Base-by-base conservation (phyloP, 2,329 filamentous ascomycete genomes). In the Daldinia sp. region DNA sequence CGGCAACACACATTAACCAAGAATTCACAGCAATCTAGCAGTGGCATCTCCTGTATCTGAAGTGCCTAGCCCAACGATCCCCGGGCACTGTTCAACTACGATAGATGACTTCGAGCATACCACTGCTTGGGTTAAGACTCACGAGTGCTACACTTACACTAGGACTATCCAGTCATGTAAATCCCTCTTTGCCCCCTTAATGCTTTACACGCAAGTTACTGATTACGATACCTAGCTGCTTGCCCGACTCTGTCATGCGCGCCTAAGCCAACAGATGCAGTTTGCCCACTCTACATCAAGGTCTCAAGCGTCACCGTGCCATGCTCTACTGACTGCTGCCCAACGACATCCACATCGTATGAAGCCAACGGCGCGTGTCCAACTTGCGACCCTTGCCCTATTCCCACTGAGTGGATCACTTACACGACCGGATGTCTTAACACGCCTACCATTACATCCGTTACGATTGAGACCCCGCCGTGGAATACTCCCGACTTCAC, bases 311-410 rank as follows among this genome's bases (percentile, higher is more conserved):
- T 75, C 3, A 70, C 73, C 23, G 76, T 82, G 3, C 82, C 81
- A 15, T 81, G 80, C 68, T 65, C 71, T 41, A 79, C 79, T 20
- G 71, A 78, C 60, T 81, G 79, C 74, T 83, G 82, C 72, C 77
- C 77, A n/a, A 72, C 63, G 9, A 83, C 81, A 7, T 68, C 77
- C 41, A 78, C 76, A 5, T 60, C 68, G 23, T 72, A 70, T 55
- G 72, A 65, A 55, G 55, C 69, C 6, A 64, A 12, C 12, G 67
- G 57, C 2, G 51, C 71, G 15, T 78, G 76, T 63, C 70, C 74
- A 37, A 76, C 71, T 4, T 77, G 76, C 56, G 73, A 71, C 39
- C 59, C 62, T 7, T 78, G 76, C 65, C 69, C 54, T 13, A 66
- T 76, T 53, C 74, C 74, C 1, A 77, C 76, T 0, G 68, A 76